Evolutionary conservation across 805 yeast genomes (phyloP), one percentile per base, ranked within the genome.

Genomic region (Starmerella vitae): DNA sequence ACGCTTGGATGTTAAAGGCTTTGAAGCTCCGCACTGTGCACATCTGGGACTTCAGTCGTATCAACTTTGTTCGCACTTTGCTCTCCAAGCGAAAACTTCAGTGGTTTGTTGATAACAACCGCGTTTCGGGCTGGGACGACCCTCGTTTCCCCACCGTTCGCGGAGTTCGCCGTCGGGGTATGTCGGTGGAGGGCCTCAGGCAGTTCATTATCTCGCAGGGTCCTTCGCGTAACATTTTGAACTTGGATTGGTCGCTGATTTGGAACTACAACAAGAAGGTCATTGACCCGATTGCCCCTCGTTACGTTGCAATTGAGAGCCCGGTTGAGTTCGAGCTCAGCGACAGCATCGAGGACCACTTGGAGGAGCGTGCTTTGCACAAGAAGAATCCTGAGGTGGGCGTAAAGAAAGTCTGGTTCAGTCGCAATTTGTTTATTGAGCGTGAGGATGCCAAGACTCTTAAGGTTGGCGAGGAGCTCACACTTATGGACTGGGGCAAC

Each of bases 401-500:
- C 51, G 67, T 63, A 52, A 88, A 88, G 72, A 70, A 74, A 57
- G 85, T 85, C 33, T 66, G 78, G 50, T 78, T 66, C 61, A 62
- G 72, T 49, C 67, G 74, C 43, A 65, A 74, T 38, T 67, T 81
- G 33, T 64, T 83, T 52, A 68, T 88, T 54, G 96, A 86, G 57
- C 94, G 82, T 65, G 88, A 69, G 21, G 97, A 88, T 62, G 81
- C 80, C 28, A 66, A 63, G 45, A 77, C 86, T 33, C 67, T 78
- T 45, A 74, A 70, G 50, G 88, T 75, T 31, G 82, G 79, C 48
- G 97, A 88, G 65, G 97, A 88, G 66, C 68, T 86, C 47, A 88
- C 97, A n/a, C 72, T 88, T 55, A 88, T 88, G 97, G 96, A 88
- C 64, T 88, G 97, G 97, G 97, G 96, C 70, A 88, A 88, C 60